Evolutionary conservation across 331 rosid species (phyloP).

Genomic region (Acacia concinna): DNA sequence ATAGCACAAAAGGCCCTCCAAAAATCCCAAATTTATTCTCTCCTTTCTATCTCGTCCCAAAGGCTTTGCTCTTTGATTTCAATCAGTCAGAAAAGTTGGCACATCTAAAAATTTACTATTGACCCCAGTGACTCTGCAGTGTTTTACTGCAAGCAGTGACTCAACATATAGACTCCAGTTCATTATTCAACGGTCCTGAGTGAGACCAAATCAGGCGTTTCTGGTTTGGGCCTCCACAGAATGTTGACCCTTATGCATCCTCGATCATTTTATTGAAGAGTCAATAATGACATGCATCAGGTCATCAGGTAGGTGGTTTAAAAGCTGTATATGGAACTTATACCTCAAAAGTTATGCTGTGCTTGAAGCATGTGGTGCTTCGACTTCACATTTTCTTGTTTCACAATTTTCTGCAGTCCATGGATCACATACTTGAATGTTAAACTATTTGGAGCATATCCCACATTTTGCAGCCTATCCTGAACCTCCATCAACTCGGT

Average conservation of each 20-base stretch:
- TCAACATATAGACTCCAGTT: background rate
- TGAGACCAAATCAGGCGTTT: background rate
- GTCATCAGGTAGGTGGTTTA: background rate
- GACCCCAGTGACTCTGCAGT: background rate
- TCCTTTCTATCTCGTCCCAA: background rate
- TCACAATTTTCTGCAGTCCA: conserved; percentile 56
- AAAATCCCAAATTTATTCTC: background rate
- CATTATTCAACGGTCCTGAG: background rate
- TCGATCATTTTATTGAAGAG: background rate
- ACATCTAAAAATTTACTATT: background rate
- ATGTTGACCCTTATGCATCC: background rate
- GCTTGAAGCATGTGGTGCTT: conserved; percentile 10
- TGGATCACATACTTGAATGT: conserved; percentile 62
- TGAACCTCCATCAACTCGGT: conserved; percentile 67
- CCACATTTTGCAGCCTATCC: conserved; percentile 64
- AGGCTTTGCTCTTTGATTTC: background rate
- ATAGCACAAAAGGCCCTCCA: background rate
- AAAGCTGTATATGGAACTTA: background rate
- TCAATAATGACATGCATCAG: background rate
- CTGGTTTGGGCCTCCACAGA: background rate
- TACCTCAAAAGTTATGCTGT: background rate
- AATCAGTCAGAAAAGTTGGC: background rate
- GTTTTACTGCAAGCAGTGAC: background rate
- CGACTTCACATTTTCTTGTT: conserved; percentile 26
- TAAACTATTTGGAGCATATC: conserved; percentile 63